A percentile compares a stretch with the other conserved stretches of the same genome.
phyloP scores from a whole-genome alignment of 768 basidiomycete genomes.

The Suillus variegatus region DNA sequence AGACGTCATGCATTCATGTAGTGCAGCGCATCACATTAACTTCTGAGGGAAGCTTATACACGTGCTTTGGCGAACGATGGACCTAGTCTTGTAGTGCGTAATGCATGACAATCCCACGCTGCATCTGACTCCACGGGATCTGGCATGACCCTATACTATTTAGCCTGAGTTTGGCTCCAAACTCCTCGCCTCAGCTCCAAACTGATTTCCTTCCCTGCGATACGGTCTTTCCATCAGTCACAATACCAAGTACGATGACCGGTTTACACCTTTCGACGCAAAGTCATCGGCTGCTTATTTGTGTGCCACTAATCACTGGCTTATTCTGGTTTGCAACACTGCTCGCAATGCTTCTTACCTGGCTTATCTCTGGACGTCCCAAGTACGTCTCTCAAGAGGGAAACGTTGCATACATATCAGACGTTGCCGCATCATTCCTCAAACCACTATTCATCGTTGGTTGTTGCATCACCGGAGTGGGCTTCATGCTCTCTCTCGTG shows the following conservation, averaged over 20 bases:
- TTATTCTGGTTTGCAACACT: conserved; percentile 74
- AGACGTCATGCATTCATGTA: too few relatives aligned
- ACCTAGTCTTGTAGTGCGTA: too few relatives aligned
- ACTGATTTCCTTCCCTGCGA: not conserved
- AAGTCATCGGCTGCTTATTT: conserved; percentile 60
- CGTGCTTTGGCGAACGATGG: too few relatives aligned
- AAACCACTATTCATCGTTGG: conserved; percentile 77
- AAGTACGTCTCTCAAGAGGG: conserved; percentile 52
- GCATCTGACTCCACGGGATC: too few relatives aligned
- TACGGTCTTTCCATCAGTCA: not conserved
- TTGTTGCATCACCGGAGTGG: conserved; percentile 60
- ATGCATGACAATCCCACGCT: too few relatives aligned
- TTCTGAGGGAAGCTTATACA: too few relatives aligned
- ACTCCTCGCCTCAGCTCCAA: too few relatives aligned
- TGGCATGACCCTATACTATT: too few relatives aligned
- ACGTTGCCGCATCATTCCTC: conserved; percentile 70
- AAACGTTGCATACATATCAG: conserved; percentile 73
- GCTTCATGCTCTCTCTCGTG: conserved; percentile 60
- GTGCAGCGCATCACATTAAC: too few relatives aligned
- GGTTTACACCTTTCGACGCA: conserved; percentile 6
- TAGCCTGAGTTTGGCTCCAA: too few relatives aligned
- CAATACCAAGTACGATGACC: conserved; percentile 14
- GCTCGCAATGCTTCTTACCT: conserved; percentile 69
- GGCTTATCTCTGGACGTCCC: conserved; percentile 63
- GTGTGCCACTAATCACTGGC: conserved; percentile 61